Evolutionary conservation across 139 green algal genomes (phyloP).

Genomic region (Tetraselmis striata): DNA sequence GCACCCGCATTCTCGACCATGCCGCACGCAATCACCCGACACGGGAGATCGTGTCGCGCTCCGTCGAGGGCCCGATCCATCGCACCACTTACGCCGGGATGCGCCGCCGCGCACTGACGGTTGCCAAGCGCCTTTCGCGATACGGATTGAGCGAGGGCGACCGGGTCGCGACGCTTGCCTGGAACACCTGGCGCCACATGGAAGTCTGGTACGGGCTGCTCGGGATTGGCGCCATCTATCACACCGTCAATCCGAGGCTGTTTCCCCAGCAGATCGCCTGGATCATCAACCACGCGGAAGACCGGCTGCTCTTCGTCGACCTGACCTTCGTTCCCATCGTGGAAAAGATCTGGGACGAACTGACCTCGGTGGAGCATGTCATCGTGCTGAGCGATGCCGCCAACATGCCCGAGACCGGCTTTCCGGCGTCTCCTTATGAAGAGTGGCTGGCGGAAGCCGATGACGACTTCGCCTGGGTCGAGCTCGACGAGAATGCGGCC

Average conservation of each 20-base stretch:
- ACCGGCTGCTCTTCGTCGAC: slow-evolving; percentile 45
- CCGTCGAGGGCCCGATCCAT: slow-evolving; percentile 21
- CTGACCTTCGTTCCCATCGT: slow-evolving; percentile 42
- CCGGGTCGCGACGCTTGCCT: slow-evolving; percentile 68
- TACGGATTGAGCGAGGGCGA: slow-evolving; percentile 29
- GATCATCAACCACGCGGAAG: slow-evolving; percentile 48
- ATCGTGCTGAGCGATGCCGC: slow-evolving; percentile 36
- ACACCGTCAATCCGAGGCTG: slow-evolving; percentile 63
- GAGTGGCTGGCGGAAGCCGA: slow-evolving; percentile 56
- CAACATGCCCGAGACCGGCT: not conserved
- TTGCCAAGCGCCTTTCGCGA: not conserved
- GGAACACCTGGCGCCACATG: slow-evolving; percentile 69
- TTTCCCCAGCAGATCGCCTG: slow-evolving; percentile 49
- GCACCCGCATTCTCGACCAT: slow-evolving; percentile 47
- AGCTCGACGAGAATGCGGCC: slow-evolving; percentile 45
- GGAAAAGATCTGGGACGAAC: slow-evolving; percentile 28
- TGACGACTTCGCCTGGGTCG: slow-evolving; percentile 35
- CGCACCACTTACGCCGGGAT: slow-evolving; percentile 41
- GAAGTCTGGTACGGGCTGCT: slow-evolving; percentile 44
- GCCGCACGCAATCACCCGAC: slow-evolving; percentile 19
- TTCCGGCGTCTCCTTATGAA: slow-evolving; percentile 49
- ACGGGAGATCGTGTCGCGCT: not conserved
- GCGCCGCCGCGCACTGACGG: not conserved
- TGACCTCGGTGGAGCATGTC: slow-evolving; percentile 29
- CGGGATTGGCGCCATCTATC: slow-evolving; percentile 44